These are phyloP conservation scores for Nemania sp. DNA, from an alignment of 2,329 filamentous ascomycete genomes.

Conservation along the genomic window DNA sequence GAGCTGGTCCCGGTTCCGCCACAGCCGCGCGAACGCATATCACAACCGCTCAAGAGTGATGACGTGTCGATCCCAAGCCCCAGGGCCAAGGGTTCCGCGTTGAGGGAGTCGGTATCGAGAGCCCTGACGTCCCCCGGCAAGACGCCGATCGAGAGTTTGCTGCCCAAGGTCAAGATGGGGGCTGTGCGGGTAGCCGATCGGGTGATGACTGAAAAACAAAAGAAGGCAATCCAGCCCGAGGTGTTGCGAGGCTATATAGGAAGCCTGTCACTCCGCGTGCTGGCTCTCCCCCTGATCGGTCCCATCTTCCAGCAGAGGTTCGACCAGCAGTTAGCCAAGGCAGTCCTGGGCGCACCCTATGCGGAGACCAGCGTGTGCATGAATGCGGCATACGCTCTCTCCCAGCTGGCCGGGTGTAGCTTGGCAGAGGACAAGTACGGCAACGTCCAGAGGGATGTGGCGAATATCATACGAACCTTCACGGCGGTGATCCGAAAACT, in stretches of 20 bases:
- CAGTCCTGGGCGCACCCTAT: constrained; percentile 75
- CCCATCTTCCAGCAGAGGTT: constrained; percentile 73
- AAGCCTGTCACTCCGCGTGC: constrained; percentile 50
- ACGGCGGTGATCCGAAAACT: constrained; percentile 71
- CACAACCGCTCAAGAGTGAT: constrained; percentile 50
- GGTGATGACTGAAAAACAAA: constrained; percentile 58
- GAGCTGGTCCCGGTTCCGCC: constrained; percentile 24
- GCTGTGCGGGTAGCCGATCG: constrained; percentile 53
- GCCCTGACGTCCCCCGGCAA: constrained; percentile 53
- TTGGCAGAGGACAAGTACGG: constrained; percentile 82
- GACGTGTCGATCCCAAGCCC: constrained; percentile 50
- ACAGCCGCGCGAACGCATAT: constrained; percentile 44
- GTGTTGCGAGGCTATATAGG: constrained; percentile 55
- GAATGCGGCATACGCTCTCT: constrained; percentile 72
- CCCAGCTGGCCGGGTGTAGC: constrained; percentile 71
- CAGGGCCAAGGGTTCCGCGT: constrained; percentile 47
- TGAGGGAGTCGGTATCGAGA: constrained; percentile 48
- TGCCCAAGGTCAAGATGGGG: constrained; percentile 56
- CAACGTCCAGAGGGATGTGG: constrained; percentile 82
- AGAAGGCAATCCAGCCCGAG: constrained; percentile 56
- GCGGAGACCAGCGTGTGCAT: constrained; percentile 70
- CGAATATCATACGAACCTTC: constrained; percentile 72
- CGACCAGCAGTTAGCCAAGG: constrained; percentile 63
- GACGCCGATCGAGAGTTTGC: constrained; percentile 53
- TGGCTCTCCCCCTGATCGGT: constrained; percentile 61